Conservation (phyloP, 2,329 filamentous ascomycete species). For the Phoma sp. region DNA sequence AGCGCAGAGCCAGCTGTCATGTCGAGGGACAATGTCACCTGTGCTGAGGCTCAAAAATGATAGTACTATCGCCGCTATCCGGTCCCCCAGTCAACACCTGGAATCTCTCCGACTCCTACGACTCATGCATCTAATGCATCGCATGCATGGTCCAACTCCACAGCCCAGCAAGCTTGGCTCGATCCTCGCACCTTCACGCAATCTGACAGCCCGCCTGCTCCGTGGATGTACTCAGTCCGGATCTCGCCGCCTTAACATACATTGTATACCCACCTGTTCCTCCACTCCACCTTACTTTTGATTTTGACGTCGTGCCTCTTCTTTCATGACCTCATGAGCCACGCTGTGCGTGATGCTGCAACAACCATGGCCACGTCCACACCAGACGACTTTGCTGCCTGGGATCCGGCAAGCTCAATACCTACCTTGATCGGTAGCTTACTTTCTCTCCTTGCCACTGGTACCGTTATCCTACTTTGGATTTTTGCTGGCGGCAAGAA, state of each 20-base stretch:
- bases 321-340: constrained; percentile 13
- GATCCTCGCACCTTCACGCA: constrained; percentile 2
- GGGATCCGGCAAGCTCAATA: constrained; percentile 21
- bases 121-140: too few species aligned
- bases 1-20: not conserved
- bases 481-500: constrained; percentile 25
- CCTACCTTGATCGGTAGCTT: constrained; percentile 33
- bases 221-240: constrained; percentile 3
- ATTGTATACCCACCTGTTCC: constrained; percentile 1
- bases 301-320: not conserved
- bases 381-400: not conserved
- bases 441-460: constrained; percentile 27
- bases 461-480: constrained; percentile 26
- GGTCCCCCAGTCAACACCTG: not conserved
- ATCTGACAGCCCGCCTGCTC: not conserved
- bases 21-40: not conserved
- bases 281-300: not conserved
- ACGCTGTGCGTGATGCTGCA: constrained; percentile 19
- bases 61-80: not conserved
- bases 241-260: not conserved
- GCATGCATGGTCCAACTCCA: not conserved
- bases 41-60: not conserved
- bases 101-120: not conserved
- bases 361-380: not conserved
- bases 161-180: constrained; percentile 1